Percentiles rank a stretch among this genome's conserved stretches.
Evolutionary conservation across 2,329 filamentous ascomycete genomes (phyloP).

Genomic region (Juglanconis oblonga): DNA sequence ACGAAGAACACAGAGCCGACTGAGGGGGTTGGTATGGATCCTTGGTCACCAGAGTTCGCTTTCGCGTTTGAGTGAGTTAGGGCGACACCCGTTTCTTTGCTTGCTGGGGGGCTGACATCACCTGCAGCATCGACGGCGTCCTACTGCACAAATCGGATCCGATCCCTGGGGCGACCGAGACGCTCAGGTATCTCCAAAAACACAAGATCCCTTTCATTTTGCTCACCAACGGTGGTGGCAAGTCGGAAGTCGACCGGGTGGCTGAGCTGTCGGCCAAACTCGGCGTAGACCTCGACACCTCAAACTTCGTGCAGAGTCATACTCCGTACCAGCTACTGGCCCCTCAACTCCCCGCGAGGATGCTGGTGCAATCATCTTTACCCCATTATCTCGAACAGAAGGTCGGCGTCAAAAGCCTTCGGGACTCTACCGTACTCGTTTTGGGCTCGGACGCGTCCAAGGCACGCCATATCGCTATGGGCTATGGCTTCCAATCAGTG

Average conservation of each 20-base stretch:
- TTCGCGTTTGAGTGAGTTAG: slow-evolving; percentile 29
- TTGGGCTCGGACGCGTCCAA: slow-evolving; percentile 66
- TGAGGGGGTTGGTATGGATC: background rate
- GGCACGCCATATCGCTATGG: slow-evolving; percentile 71
- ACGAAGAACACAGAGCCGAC: no score
- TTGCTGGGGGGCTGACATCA: background rate
- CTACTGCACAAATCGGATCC: slow-evolving; percentile 77
- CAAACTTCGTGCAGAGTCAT: slow-evolving; percentile 83
- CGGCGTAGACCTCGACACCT: slow-evolving; percentile 59
- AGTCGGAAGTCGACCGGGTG: slow-evolving; percentile 72
- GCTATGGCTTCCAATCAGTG: slow-evolving; percentile 77
- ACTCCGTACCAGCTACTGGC: slow-evolving; percentile 79
- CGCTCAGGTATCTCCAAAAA: slow-evolving; percentile 69
- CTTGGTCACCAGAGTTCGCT: slow-evolving; percentile 1
- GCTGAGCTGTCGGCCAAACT: slow-evolving; percentile 66
- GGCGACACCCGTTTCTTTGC: background rate
- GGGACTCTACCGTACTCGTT: slow-evolving; percentile 68
- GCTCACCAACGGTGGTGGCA: slow-evolving; percentile 92
- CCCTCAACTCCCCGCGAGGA: slow-evolving; percentile 28
- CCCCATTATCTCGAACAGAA: background rate
- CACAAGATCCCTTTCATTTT: slow-evolving; percentile 87
- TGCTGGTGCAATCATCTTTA: slow-evolving; percentile 27
- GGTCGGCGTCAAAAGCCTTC: slow-evolving; percentile 33
- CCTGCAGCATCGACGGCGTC: slow-evolving; percentile 79
- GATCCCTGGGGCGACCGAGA: slow-evolving; percentile 72